Base-by-base conservation (phyloP, 1,284 basidiomycete species). In the Fomitopsis palustris region DNA sequence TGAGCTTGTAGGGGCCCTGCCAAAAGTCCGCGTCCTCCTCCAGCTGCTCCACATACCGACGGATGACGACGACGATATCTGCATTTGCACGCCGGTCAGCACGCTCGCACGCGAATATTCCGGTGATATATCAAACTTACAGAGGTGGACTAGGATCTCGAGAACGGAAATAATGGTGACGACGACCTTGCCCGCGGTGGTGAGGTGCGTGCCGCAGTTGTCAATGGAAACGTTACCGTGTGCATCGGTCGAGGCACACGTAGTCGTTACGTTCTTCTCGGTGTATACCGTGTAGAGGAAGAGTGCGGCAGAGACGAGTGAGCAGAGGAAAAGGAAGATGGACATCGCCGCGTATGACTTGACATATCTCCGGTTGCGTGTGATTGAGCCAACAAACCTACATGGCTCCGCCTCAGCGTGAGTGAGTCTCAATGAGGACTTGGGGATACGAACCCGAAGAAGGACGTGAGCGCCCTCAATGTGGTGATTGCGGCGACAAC, bases 351-450 rank as follows among this genome's bases (percentile, higher is more conserved):
- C 77, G 66, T 83, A 87, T 35, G 73, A 65, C 54, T 78, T 74
- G 47, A 86, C 77, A 64, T 82, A 77, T 23, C 73, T 69, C 47
- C 77, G 77, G 56, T 75, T 77, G 64, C 79, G 79, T 60, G 77
- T 68, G 56, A 82, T 67, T 3, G 78, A 72, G 33, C 82, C 83
- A 58, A 82, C 67, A 64, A 85, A 78, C 33, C 82, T 84, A 65
- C 19, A 42, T 25, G 37, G 23, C 8, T 54, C 53, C n/a, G 12
- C 14, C 43, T 45, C 38, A 37, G 53, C 19, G 27, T 23, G 16
- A 8, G 25, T n/a, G n/a, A n/a, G n/a, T n/a, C n/a, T n/a, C n/a
- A 10, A 55, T 2, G n/a, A 27, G 21, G 42, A n/a, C n/a, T n/a
- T n/a, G 47, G 55, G 43, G 31, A 23, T 53, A 72, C 81, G 61